Conservation (phyloP, 257 asterid species). For the Solanum virginianum region DNA sequence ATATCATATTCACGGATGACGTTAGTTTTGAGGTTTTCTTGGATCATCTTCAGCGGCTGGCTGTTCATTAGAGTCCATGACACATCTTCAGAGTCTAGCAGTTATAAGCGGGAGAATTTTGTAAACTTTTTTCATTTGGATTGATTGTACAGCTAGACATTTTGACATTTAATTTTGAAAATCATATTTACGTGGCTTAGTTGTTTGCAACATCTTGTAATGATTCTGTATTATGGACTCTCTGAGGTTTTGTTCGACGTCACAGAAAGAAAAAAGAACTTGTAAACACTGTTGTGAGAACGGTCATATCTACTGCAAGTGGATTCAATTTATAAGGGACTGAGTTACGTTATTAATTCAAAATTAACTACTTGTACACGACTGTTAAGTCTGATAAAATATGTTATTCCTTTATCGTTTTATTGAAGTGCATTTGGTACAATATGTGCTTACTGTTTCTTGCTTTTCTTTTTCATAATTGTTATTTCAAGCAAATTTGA, state of each 20-base stretch:
- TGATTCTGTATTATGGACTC: conserved; percentile 1
- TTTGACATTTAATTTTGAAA: background rate
- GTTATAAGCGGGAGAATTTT: conserved; percentile 27
- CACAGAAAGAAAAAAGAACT: background rate
- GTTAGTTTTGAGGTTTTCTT: conserved; percentile 96
- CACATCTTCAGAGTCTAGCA: conserved; percentile 31
- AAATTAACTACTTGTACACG: background rate
- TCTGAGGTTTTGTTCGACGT: background rate
- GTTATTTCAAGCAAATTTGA: background rate
- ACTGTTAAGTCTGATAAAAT: background rate
- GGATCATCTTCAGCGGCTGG: conserved; percentile 95
- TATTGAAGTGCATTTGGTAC: background rate
- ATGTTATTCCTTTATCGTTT: background rate
- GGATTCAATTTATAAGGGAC: background rate
- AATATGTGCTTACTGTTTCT: background rate
- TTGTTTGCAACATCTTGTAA: conserved; percentile 3
- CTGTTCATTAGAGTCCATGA: conserved; percentile 55
- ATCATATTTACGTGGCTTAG: background rate
- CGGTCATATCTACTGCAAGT: background rate
- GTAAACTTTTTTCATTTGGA: conserved; percentile 21
- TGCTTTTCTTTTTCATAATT: background rate
- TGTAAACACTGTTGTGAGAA: background rate
- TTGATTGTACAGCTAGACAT: conserved; percentile 32
- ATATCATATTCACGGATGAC: conserved; percentile 86
- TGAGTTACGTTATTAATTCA: background rate